Conservation (phyloP, 306 rosid species). For the Vigna unguiculata region DNA sequence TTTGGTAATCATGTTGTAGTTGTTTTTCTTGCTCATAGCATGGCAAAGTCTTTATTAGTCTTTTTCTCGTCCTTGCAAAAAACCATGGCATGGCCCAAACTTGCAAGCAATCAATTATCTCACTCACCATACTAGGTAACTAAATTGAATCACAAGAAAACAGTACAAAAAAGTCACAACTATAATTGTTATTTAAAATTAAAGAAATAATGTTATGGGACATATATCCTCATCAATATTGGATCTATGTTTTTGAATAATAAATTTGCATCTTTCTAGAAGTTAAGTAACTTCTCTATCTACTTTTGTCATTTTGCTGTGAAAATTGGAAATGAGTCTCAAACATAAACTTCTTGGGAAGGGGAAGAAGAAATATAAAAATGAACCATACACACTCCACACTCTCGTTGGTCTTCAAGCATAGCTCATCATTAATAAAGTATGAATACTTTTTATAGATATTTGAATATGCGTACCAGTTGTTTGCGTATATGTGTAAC, state of each 20-base stretch:
- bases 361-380: not conserved
- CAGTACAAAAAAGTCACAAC: not conserved
- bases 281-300: no score
- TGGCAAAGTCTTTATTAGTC: not conserved
- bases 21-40: not conserved
- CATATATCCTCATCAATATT: no score
- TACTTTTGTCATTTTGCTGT: no score
- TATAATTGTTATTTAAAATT: slow-evolving; percentile 17
- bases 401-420: not conserved
- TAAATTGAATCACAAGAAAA: slow-evolving; percentile 24
- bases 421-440: not conserved
- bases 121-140: not conserved
- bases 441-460: not conserved
- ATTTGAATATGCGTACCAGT: not conserved
- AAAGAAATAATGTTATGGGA: not conserved
- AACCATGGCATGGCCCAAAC: not conserved
- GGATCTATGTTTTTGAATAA: not conserved
- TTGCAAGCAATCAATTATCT: not conserved
- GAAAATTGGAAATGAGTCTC: not conserved
- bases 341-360: not conserved
- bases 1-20: not conserved
- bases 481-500: not conserved
- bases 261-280: not conserved
- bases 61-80: not conserved
- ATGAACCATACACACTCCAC: not conserved